These are phyloP conservation scores for Lolium rigidum DNA, from an alignment of 176 grass and related monocot species.

Conservation along the genomic window DNA sequence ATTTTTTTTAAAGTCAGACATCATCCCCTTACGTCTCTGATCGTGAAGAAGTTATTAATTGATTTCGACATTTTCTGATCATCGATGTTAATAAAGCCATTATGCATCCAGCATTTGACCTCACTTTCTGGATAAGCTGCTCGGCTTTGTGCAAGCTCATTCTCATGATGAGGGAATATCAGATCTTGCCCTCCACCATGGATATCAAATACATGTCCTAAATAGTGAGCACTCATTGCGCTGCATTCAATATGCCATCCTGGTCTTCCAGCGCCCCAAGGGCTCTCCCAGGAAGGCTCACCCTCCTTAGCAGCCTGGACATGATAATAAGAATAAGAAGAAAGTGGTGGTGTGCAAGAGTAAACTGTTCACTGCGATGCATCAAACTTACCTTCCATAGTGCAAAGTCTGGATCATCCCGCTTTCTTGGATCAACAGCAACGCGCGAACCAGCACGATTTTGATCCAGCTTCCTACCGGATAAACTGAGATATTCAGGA, in stretches of 20 bases:
- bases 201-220: slow-evolving; percentile 74
- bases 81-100: slow-evolving; percentile 73
- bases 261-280: slow-evolving; percentile 78
- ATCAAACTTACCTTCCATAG: slow-evolving; percentile 68
- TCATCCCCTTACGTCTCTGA: slow-evolving; percentile 74
- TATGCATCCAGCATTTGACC: slow-evolving; percentile 73
- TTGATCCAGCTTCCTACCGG: slow-evolving; percentile 60
- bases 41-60: slow-evolving; percentile 85
- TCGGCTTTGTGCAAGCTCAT: slow-evolving; percentile 73
- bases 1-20: neutral
- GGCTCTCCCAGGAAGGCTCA: slow-evolving; percentile 73
- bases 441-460: slow-evolving; percentile 66
- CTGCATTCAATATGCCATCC: slow-evolving; percentile 95
- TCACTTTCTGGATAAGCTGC: slow-evolving; percentile 64
- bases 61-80: slow-evolving; percentile 86
- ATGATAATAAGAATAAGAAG: slow-evolving; percentile 39
- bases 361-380: slow-evolving; percentile 14
- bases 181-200: slow-evolving; percentile 84
- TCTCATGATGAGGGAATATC: slow-evolving; percentile 84
- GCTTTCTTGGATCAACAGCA: slow-evolving; percentile 66
- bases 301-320: slow-evolving; percentile 63
- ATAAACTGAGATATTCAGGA: slow-evolving; percentile 65
- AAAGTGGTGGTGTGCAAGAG: neutral
- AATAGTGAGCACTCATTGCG: slow-evolving; percentile 72
- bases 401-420: slow-evolving; percentile 57